These are phyloP conservation scores for Starmera caribaea DNA, from an alignment of 805 yeast species.

Conservation along the genomic window DNA sequence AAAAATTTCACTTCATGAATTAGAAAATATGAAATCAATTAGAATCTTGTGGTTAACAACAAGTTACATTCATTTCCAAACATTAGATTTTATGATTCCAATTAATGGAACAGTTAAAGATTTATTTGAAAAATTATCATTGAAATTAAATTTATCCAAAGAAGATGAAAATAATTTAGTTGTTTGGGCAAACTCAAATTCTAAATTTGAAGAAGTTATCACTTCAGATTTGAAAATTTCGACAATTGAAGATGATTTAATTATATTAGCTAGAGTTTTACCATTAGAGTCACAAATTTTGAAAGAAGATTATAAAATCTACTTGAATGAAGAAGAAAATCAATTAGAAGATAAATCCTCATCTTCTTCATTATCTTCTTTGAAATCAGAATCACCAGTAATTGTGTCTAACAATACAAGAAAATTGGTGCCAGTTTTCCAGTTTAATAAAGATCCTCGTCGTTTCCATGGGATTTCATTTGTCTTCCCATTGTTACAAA, in stretches of 20 bases:
- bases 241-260: conserved; percentile 25
- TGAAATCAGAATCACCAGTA: too few species aligned
- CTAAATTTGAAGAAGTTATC: conserved; percentile 26
- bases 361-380: too few species aligned
- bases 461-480: conserved; percentile 80
- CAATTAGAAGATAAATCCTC: conserved; percentile 12
- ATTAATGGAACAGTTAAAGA: conserved; percentile 45
- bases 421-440: conserved; percentile 57
- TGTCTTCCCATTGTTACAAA: conserved; percentile 58
- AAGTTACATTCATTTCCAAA: conserved; percentile 61
- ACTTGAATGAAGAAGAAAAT: conserved; percentile 7
- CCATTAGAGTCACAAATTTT: conserved; percentile 29
- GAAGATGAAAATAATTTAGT: conserved; percentile 37
- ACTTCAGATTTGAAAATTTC: conserved; percentile 28
- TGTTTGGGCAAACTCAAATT: conserved; percentile 42
- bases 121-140: conserved; percentile 45
- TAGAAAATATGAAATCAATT: conserved; percentile 65
- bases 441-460: conserved; percentile 62
- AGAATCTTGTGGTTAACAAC: conserved; percentile 65
- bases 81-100: conserved; percentile 62
- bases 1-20: conserved; percentile 62
- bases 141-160: conserved; percentile 41
- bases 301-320: conserved; percentile 13
- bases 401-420: conserved; percentile 3
- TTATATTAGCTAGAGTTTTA: conserved; percentile 36